Conservation (phyloP, 371 early-diverging fungal genomes). For the Parasitella parasitica region DNA sequence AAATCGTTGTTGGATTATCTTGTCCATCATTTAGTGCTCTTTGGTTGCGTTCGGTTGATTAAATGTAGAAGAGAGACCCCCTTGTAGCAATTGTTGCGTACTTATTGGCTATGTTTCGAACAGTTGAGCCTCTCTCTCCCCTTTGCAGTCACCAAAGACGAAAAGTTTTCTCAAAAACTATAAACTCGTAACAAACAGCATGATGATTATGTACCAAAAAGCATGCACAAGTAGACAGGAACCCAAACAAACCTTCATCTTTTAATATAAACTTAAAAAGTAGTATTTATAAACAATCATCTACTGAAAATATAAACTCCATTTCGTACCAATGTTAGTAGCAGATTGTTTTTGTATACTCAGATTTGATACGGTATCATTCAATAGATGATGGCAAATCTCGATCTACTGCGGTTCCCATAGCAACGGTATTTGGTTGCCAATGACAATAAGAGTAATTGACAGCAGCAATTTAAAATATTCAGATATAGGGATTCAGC, state of each 20-base stretch:
- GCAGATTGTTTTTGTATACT: not conserved
- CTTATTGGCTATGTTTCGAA: constrained; percentile 25
- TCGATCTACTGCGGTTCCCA: not conserved
- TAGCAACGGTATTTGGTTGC: not conserved
- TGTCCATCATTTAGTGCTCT: not conserved
- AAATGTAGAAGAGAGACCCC: constrained; percentile 4
- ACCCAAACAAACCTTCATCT: not conserved
- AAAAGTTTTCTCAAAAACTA: not conserved
- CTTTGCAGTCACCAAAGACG: not conserved
- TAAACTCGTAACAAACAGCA: not conserved
- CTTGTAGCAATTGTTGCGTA: constrained; percentile 16
- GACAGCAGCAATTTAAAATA: not conserved
- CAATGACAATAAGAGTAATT: not conserved
- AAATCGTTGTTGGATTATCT: not conserved
- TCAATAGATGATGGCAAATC: not conserved
- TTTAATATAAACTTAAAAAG: constrained; percentile 3
- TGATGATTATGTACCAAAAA: not conserved
- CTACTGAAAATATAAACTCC: not conserved
- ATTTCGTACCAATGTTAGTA: too few relatives aligned
- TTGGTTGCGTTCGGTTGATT: not conserved
- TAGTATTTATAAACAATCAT: not conserved
- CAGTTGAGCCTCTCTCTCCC: not conserved
- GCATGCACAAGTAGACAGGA: not conserved
- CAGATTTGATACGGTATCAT: not conserved
- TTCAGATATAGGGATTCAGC: too few relatives aligned